Base-by-base conservation (phyloP, 2,329 filamentous ascomycete species). In the Aspergillus piperis region DNA sequence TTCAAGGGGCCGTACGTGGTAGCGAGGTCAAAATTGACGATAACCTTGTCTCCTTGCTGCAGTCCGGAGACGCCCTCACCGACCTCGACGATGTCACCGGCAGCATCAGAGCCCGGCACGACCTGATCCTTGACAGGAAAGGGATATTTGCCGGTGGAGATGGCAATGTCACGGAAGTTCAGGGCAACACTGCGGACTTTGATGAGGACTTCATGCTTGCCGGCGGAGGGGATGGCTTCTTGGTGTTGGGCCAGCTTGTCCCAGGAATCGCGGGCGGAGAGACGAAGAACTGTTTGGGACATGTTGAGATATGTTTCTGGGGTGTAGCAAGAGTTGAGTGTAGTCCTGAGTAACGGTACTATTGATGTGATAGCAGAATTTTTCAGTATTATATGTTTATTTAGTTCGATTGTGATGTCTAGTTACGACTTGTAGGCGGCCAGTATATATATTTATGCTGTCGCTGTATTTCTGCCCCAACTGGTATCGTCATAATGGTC, bases 151-250 rank as follows among this genome's bases (percentile, higher is more conserved):
- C 83, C 82, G 59, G 71, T 68, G 2, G 72, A 66, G 30, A 80
- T 75, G 10, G 68, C 68, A 8, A 79, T 67, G 17, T 78, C 78
- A n/a, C 75, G 68, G 58, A 76, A 78, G 63, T 80, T 80, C 19
- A 80, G 66, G 3, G 74, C 72, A 0, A 76, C 76, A 0, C 73
- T 75, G 23, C 74, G 65, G 2, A 80, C 80, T 71, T 86, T 87
- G 66, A 91, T 84, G 19, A 91, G 81, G 10, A 90, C 87, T 21
- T 91, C 85, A 62, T 83, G 83, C 57, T 90, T 87, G 49, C 87
- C 87, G 1, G 87, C 67, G 61, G 84, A 72, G 13, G 86, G 85
- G 1, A 88, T 69, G 39, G 38, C 55, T 36, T 67, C 63, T 32
- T 63, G 48, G 19, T 47, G 53, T 2, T 48, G 44, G 13, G 52